Evolutionary conservation across 2,329 filamentous ascomycete species (phyloP), one percentile per base, ranked within the genome.

Genomic region (Exophiala phaeomuriformis): DNA sequence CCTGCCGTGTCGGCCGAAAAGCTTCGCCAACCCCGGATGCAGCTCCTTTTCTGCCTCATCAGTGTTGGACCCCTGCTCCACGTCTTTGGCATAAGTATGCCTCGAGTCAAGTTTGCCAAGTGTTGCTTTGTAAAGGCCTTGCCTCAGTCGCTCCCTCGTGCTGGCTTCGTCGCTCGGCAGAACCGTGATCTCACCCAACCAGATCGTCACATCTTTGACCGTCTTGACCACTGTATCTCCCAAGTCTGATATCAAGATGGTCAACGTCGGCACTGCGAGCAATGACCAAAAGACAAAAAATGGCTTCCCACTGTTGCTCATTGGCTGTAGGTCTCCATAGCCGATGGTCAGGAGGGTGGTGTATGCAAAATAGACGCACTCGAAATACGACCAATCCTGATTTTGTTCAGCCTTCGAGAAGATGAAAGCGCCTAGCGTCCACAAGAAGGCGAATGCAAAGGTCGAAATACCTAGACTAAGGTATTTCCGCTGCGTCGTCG

Each of bases 261-360:
- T 79, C 43, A 81, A 68, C 0, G 75, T 76, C 0, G 78, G 77
- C 0, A 80, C 71, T 0, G 77, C 77, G 5, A 80, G 66, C 3
- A 80, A 63, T 9, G 74, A 76, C 78, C 78, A 81, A 55, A 80
- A 73, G 1, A 81, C 75, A 60, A 80, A 80, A 59, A 80, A 80
- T 1, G 76, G 70, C 60, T 75, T 77, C 5, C 75, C 76, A 8
- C 74, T 70, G 57, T 79, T 79, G 47, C 71, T 74, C 9, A 67
- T 64, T 0, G 72, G 74, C 1, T 67, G 65, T 27, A 71, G 67
- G 57, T 80, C 77, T 30, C 78, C 77, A 57, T 80, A 81, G 1
- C 78, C 77, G 42, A 81, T 78, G 0, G 78, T 80, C 29, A 79
- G 62, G 7, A 81, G 71, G 3, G 71, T 73, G 0, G 72, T 73